These are phyloP conservation scores for Effrenium voratum DNA, from an alignment of 73 alveolate species.

Conservation along the genomic window DNA sequence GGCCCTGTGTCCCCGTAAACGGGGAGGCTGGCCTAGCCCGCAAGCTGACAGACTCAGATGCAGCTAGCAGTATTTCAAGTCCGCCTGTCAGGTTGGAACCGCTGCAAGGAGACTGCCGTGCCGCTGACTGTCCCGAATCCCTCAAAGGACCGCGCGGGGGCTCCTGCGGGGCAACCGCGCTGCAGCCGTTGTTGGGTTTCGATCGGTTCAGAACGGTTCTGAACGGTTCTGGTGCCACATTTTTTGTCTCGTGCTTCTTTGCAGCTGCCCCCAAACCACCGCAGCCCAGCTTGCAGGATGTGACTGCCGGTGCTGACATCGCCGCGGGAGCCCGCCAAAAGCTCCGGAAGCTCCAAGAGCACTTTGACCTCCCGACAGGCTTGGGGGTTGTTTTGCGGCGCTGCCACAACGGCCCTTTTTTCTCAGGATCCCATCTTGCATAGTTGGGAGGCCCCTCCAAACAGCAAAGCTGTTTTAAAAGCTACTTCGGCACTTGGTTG, in stretches of 20 bases:
- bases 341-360: not conserved
- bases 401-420: too few species aligned
- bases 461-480: too few species aligned
- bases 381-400: too few species aligned
- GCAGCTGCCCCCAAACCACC: too few species aligned
- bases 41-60: too few species aligned
- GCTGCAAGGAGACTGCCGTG: not conserved
- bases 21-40: not conserved
- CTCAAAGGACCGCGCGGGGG: not conserved
- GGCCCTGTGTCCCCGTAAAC: not conserved
- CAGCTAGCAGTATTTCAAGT: too few species aligned
- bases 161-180: not conserved
- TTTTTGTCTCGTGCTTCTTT: too few species aligned
- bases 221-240: not conserved
- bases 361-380: not conserved
- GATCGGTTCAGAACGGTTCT: constrained; percentile 13
- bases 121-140: not conserved
- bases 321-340: not conserved
- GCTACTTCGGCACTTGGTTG: too few species aligned
- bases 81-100: not conserved
- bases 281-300: not conserved
- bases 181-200: not conserved
- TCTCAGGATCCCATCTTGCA: too few species aligned
- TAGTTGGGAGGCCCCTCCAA: too few species aligned
- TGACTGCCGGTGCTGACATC: not conserved